These are phyloP conservation scores for Pseudonitzschia multiseries DNA, from an alignment of 108 stramenopile genomes.

Conservation along the genomic window DNA sequence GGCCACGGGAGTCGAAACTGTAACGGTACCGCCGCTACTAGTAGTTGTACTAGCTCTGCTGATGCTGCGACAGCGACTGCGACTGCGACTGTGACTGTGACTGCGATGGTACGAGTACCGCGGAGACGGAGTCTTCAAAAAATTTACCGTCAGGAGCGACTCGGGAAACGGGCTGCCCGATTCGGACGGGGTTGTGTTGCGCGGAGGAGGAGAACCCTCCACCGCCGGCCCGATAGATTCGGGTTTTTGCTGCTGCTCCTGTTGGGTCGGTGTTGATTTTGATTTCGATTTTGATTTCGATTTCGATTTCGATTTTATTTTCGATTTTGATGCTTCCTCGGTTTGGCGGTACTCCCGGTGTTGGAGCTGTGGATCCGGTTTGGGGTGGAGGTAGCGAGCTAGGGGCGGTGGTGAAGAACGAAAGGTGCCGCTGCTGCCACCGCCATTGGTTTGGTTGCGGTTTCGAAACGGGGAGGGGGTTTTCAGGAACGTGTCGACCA, in stretches of 20 bases:
- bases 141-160: conserved; percentile 3
- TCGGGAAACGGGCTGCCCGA: neutral
- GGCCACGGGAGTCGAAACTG: neutral
- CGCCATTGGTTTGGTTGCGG: neutral
- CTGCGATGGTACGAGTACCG: neutral
- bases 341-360: neutral
- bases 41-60: no score
- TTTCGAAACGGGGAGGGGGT: conserved; percentile 7
- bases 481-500: neutral
- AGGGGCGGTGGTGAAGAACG: neutral
- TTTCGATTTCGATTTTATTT: no score
- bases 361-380: neutral
- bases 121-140: conserved; percentile 3
- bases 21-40: no score
- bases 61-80: neutral
- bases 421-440: neutral
- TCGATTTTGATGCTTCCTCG: neutral
- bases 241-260: neutral
- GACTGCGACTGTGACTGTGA: neutral
- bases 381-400: neutral
- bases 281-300: no score
- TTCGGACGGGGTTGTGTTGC: no score
- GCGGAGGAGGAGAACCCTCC: neutral
- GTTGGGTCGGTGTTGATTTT: no score
- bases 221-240: neutral